Base-by-base conservation (phyloP, 2,329 filamentous ascomycete species). In the Pseudogymnoascus sp. region DNA sequence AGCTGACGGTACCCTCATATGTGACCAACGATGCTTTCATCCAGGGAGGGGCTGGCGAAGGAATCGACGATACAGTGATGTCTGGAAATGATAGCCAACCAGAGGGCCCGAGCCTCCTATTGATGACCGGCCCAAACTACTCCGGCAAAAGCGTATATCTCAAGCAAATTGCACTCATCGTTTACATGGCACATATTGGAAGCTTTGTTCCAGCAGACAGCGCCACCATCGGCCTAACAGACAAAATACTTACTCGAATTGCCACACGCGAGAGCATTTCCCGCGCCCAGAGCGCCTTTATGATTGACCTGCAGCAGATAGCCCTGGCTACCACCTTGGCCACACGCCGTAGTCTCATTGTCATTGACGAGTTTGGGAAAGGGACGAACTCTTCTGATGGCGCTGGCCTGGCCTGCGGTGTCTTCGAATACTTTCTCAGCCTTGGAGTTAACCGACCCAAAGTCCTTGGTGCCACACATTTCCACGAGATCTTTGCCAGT, bases 141-240 rank as follows among this genome's bases (percentile, higher is more conserved):
- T 97, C 95, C 0, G 95, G 95, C 0, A 99, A 99, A 75, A 97
- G 92, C 69, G 85, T 97, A 0, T 97, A 96, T 74, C 82, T 97
- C 72, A 99, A 96, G 74, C 93, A 99, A 73, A 85, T 91, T 33
- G 95, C 93, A 4, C 78, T 97, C 60, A 95, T 96, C 64, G 87
- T 96, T 13, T 97, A 95, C 72, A 83, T 99, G 75, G 91, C 95
- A 0, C 95, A 99, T 72, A 84, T 96, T 62, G 95, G 95, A 61
- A 93, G 91, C 73, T 97, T 90, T 72, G 90, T 99, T 1, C 93
- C 95, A 1, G 93, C 93, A 1, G 81, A 87, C 15, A 78, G 76
- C 29, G 93, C 93, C 7, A 83, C 76, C 0, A 88, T 99, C 66
- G 93, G 95, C 0, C 76, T 97, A 37, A 97, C 93, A 0, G 95